phyloP scores from a whole-genome alignment of 75 land plant species.

The Cupressus sempervirens region DNA sequence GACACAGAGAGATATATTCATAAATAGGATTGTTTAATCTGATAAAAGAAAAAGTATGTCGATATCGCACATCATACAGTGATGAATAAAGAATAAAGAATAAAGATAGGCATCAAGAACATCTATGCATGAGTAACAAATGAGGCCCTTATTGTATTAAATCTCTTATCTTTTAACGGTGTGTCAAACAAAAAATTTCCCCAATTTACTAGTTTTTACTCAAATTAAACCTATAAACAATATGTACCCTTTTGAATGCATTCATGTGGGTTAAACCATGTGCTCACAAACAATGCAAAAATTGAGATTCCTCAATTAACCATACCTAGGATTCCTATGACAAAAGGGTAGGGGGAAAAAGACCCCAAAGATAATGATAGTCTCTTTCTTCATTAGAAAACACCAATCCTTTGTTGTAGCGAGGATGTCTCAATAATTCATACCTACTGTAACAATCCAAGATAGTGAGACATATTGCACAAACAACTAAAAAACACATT shows the following conservation, averaged over 20 bases:
- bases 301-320: neutral
- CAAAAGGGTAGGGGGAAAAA: slow-evolving; percentile 39
- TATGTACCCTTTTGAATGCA: neutral
- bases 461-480: neutral
- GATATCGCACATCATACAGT: neutral
- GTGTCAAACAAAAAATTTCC: neutral
- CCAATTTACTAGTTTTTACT: neutral
- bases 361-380: slow-evolving; percentile 37
- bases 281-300: neutral
- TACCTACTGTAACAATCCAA: slow-evolving; percentile 21
- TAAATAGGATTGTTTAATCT: neutral
- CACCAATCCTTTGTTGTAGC: slow-evolving; percentile 44
- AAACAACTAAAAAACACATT: neutral
- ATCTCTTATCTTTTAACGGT: neutral
- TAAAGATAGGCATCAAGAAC: neutral
- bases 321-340: too few relatives aligned
- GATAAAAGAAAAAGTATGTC: neutral
- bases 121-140: neutral
- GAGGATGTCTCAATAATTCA: slow-evolving; percentile 36
- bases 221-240: neutral
- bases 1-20: neutral
- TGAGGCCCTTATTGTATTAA: neutral
- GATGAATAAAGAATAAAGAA: neutral
- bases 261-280: neutral
- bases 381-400: slow-evolving; percentile 36